Evolutionary conservation across 2,329 filamentous ascomycete species (phyloP), one percentile per base, ranked within the genome.

Genomic region (Neofusicoccum cordaticola): DNA sequence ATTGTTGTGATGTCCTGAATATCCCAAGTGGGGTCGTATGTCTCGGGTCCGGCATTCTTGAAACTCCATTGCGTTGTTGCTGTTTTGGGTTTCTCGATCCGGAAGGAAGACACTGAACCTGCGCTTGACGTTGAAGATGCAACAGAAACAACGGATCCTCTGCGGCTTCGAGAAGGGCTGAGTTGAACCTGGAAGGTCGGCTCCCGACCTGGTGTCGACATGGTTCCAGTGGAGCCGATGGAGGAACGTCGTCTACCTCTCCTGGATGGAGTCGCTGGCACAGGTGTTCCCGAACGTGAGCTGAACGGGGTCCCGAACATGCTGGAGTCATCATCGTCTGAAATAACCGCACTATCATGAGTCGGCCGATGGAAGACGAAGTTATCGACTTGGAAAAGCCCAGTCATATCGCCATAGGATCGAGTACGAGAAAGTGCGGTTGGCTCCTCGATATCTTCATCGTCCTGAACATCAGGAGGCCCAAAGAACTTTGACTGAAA

Each of bases 1-100:
- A 75, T 60, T 3, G 68, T 63, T 13, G 65, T 61, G 15, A 58
- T 51, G 9, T 53, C 31, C 11, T 66, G 61, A 19, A 42, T 42
- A 7, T 66, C 57, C 50, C 65, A 67, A 2, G 60, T 58, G 5
- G 57, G 22, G 27, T 67, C 66, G n/a, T 53, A 65, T 2, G 48
- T 53, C 8, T 47, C 56, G 9, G 64, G 64, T 1, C 45, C 52
- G 17, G 19, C 15, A n/a, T 62, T 41, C n/a, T 12, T 42, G 22
- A 63, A 63, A 17, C 17, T 22, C 62, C 51, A 64, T 7, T 52
- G 27, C 9, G 22, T 34, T n/a, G 4, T 52, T 15, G 27, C 27
- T 12, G 47, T 17, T 35, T 22, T 42, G 22, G 60, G 35, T 31
- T 39, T 62, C 9, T 44, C 13, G 31, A 62, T 17, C 5, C 56